These are phyloP conservation scores for Staphylotrichum tortipilum DNA, from an alignment of 495 filamentous ascomycete species.

Conservation along the genomic window DNA sequence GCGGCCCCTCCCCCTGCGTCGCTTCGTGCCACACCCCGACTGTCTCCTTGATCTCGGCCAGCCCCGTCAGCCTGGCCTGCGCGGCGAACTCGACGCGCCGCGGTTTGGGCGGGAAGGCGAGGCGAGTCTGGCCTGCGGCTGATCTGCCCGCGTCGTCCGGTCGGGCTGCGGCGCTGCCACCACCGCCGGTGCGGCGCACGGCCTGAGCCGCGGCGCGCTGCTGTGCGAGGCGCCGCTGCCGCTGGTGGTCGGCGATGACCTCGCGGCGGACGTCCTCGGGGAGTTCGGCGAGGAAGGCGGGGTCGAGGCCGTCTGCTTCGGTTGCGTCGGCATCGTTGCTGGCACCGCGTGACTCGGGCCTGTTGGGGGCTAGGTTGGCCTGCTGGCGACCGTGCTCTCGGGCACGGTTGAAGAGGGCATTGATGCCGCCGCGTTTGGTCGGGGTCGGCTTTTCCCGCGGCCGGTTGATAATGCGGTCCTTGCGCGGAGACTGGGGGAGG, in stretches of 20 bases:
- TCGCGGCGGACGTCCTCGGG: slow-evolving; percentile 73
- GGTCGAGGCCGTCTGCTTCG: slow-evolving; percentile 44
- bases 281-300: slow-evolving; percentile 68
- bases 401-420: slow-evolving; percentile 38
- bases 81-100: slow-evolving; percentile 28
- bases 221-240: slow-evolving; percentile 42
- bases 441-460: slow-evolving; percentile 47
- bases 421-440: slow-evolving; percentile 44
- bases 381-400: slow-evolving; percentile 31
- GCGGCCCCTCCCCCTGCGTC: slow-evolving; percentile 62
- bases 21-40: slow-evolving; percentile 58
- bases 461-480: slow-evolving; percentile 37
- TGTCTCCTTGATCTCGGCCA: slow-evolving; percentile 32
- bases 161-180: background rate
- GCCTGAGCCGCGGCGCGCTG: slow-evolving; percentile 16
- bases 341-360: background rate
- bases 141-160: slow-evolving; percentile 3
- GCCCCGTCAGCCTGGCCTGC: slow-evolving; percentile 10
- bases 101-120: slow-evolving; percentile 29
- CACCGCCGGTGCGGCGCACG: background rate
- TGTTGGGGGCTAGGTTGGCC: background rate
- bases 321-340: slow-evolving; percentile 15
- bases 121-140: slow-evolving; percentile 21
- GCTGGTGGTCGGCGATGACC: slow-evolving; percentile 62
- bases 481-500: slow-evolving; percentile 52